These are phyloP conservation scores for Vitellaria paradoxa DNA, from an alignment of 179 eudicot genomes.

Conservation along the genomic window DNA sequence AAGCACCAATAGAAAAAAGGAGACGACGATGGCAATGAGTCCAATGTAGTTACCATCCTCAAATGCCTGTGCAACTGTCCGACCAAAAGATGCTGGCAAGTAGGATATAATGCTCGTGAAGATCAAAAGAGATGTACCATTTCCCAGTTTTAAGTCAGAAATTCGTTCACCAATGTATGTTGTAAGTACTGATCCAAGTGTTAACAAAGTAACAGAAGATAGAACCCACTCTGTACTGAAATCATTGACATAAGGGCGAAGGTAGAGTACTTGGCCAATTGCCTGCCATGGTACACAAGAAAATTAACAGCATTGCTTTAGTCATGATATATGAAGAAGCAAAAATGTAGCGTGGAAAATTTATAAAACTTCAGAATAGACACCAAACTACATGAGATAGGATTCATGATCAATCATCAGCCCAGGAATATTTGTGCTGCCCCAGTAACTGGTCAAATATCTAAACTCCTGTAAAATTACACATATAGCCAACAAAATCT, in stretches of 20 bases:
- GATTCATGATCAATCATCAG: not conserved
- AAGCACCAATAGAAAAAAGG: constrained; percentile 78
- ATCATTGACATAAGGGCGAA: constrained; percentile 96
- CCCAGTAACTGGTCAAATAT: not conserved
- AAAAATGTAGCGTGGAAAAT: not conserved
- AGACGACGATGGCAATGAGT: constrained; percentile 55
- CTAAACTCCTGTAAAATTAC: not conserved
- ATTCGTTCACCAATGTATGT: constrained; percentile 93
- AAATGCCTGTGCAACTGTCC: constrained; percentile 86
- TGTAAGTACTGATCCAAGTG: constrained; percentile 90
- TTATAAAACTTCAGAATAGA: not conserved
- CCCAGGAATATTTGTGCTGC: not conserved
- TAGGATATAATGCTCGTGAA: constrained; percentile 98
- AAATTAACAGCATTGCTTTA: constrained; percentile 6
- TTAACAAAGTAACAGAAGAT: constrained; percentile 72
- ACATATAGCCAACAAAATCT: not conserved
- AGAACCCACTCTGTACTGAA: constrained; percentile 88
- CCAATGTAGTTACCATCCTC: constrained; percentile 91
- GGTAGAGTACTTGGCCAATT: constrained; percentile 92
- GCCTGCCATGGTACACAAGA: constrained; percentile 49
- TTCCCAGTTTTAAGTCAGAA: constrained; percentile 95
- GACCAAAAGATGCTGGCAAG: constrained; percentile 96
- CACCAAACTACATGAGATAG: not conserved
- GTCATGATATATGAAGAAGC: not conserved
- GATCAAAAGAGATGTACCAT: constrained; percentile 93